These are phyloP conservation scores for Rhizopogon roseolus DNA, from an alignment of 768 basidiomycete genomes.

Conservation along the genomic window DNA sequence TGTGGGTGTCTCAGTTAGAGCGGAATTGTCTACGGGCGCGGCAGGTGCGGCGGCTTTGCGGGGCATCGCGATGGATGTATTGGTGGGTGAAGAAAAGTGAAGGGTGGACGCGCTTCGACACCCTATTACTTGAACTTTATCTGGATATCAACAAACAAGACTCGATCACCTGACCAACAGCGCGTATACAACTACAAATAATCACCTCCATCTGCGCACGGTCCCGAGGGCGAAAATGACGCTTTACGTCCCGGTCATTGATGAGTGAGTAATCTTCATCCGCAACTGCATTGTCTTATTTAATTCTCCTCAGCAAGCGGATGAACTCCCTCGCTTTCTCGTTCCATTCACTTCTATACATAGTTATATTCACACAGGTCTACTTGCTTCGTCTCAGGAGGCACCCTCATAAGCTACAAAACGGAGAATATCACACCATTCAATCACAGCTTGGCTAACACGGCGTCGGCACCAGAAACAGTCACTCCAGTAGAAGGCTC, in stretches of 20 bases:
- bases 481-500: slow-evolving; percentile 48
- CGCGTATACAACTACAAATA: slow-evolving; percentile 29
- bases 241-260: not conserved
- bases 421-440: too few relatives aligned
- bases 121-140: slow-evolving; percentile 29
- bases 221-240: slow-evolving; percentile 1
- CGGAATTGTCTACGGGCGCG: slow-evolving; percentile 25
- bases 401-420: too few relatives aligned
- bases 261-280: too few relatives aligned
- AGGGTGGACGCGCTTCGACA: slow-evolving; percentile 25
- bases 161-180: slow-evolving; percentile 26
- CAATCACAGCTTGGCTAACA: slow-evolving; percentile 44
- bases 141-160: slow-evolving; percentile 31
- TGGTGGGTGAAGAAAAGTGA: slow-evolving; percentile 9
- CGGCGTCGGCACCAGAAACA: slow-evolving; percentile 54
- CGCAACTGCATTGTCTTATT: too few relatives aligned
- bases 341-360: too few relatives aligned
- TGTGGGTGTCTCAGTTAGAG: not conserved
- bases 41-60: slow-evolving; percentile 58
- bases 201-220: slow-evolving; percentile 10
- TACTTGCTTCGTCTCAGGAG: too few relatives aligned
- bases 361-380: too few relatives aligned
- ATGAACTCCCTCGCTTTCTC: too few relatives aligned
- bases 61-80: slow-evolving; percentile 43
- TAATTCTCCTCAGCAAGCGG: too few relatives aligned